Evolutionary conservation across 768 basidiomycete species (phyloP), one percentile per base, ranked within the genome.

Genomic region (Suillus subalutaceus): DNA sequence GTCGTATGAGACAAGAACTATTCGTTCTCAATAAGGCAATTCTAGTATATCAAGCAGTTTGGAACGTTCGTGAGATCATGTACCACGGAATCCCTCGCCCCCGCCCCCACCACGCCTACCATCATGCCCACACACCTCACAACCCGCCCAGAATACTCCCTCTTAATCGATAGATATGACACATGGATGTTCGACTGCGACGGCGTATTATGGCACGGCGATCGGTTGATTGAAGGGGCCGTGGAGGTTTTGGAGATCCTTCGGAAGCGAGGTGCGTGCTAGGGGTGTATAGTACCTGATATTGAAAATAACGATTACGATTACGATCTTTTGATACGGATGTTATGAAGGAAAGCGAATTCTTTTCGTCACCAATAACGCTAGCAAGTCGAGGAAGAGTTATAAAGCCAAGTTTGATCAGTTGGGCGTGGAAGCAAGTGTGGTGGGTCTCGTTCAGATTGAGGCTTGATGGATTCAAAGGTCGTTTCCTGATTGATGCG

Each of bases 131-230:
- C 46, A 35, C 68, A 66, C 13, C 40, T 77, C 10, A 73, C 83
- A 26, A 73, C 81, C 48, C 67, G 72, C 12, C 78, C 79, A 18
- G 83, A 88, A 65, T 88, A 88, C 67, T 76, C 79, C 65, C 70
- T 77, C 18, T 72, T 90, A 37, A 68, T 90, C 69, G 81, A 86
- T 71, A 82, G 85, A 73, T 95, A 91, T 75, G 96, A 98, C 75
- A 97, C 96, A 35, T 97, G 95, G 89, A 85, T 98, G 79, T 93
- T 97, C 69, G 96, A 98, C 78, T 98, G 96, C 74, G 96, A 98
- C 74, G 96, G 96, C 16, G 96, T 98, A 26, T 83, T 98, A 41
- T 98, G 96, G 93, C 88, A 89, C 65, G 96, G 92, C 18, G 90
- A 92, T 77, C 82, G 84, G 58, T 80, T 92, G 38, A 86, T 96